These are phyloP conservation scores for Colletotrichum sidae DNA, from an alignment of 2,329 filamentous ascomycete genomes.

Conservation along the genomic window DNA sequence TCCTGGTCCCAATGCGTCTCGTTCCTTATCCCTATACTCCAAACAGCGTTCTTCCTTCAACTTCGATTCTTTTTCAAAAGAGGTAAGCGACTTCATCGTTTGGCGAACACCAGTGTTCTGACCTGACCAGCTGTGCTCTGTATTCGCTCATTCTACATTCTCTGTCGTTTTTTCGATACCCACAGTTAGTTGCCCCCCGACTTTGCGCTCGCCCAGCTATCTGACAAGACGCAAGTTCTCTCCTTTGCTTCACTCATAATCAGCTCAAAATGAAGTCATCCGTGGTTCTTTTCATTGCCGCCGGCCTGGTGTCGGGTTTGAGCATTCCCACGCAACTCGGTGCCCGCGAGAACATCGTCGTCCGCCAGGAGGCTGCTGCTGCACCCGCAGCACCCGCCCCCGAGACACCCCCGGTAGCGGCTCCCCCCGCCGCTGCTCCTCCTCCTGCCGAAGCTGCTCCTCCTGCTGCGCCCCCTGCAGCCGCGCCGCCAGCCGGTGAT, in stretches of 20 bases:
- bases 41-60: slow-evolving; percentile 31
- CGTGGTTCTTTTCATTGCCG: slow-evolving; percentile 43
- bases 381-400: slow-evolving; percentile 2
- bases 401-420: neutral
- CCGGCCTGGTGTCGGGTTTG: slow-evolving; percentile 46
- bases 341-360: slow-evolving; percentile 15
- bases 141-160: slow-evolving; percentile 39
- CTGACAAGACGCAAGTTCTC: slow-evolving; percentile 21
- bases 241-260: slow-evolving; percentile 27
- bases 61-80: slow-evolving; percentile 30
- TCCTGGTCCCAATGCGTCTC: slow-evolving; percentile 19
- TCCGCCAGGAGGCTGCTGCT: slow-evolving; percentile 15
- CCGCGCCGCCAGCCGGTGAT: slow-evolving; percentile 2
- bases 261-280: slow-evolving; percentile 44
- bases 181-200: slow-evolving; percentile 12
- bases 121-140: slow-evolving; percentile 44
- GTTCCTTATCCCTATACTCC: slow-evolving; percentile 28
- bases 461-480: slow-evolving; percentile 11
- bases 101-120: neutral
- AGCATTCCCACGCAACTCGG: slow-evolving; percentile 40
- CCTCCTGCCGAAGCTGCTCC: neutral
- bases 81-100: slow-evolving; percentile 10
- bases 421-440: neutral
- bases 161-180: slow-evolving; percentile 35
- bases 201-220: neutral